Conservation (phyloP, 176 grass and related monocot species). For the Thalia dealbata region DNA sequence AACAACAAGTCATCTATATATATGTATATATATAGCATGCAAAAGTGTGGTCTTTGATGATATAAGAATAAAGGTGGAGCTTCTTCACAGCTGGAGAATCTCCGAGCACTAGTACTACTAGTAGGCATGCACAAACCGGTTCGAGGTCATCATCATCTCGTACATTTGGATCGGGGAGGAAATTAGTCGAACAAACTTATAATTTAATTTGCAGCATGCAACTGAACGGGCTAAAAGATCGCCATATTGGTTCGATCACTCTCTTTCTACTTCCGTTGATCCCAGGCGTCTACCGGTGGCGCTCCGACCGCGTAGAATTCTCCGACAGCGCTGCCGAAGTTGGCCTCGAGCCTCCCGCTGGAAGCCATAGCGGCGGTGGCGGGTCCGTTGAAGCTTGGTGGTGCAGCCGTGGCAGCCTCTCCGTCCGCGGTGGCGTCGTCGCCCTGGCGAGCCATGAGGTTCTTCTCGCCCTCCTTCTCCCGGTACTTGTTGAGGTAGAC, state of each 20-base stretch:
- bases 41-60: no score
- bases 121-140: background rate
- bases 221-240: no score
- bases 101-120: no score
- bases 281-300: background rate
- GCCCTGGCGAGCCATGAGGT: slow-evolving; percentile 7
- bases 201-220: no score
- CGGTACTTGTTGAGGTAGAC: slow-evolving; percentile 57
- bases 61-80: background rate
- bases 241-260: background rate
- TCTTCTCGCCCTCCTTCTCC: slow-evolving; percentile 73
- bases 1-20: no score
- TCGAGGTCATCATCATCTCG: background rate
- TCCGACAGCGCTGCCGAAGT: background rate
- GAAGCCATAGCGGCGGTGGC: background rate
- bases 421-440: background rate
- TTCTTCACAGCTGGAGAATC: background rate
- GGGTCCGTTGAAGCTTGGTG: background rate
- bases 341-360: background rate
- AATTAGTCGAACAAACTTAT: no score
- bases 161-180: background rate
- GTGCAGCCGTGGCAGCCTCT: background rate
- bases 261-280: background rate
- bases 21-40: no score
- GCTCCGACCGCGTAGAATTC: background rate